Conservation (phyloP, 768 basidiomycete species). For the Kwoniella botswanensis region DNA sequence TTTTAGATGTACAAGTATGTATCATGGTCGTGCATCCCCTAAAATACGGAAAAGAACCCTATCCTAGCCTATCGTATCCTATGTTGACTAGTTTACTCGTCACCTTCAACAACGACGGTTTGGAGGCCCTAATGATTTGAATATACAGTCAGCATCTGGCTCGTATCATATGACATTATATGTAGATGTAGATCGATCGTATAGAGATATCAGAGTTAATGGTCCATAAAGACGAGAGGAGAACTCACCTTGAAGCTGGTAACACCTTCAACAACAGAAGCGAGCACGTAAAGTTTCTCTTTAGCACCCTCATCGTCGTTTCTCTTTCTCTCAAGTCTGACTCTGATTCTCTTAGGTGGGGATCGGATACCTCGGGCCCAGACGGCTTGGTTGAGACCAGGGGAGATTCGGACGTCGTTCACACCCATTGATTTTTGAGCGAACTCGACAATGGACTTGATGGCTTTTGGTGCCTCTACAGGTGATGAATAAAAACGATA, state of each 20-base stretch:
- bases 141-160: conserved; percentile 21
- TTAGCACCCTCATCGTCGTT: conserved; percentile 99
- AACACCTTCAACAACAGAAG: conserved; percentile 74
- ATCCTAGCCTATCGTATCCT: not conserved
- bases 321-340: conserved; percentile 95
- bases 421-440: conserved; percentile 97
- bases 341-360: conserved; percentile 86
- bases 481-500: conserved; percentile 1
- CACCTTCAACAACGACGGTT: conserved; percentile 75
- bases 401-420: conserved; percentile 88
- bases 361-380: conserved; percentile 95
- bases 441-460: conserved; percentile 91
- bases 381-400: conserved; percentile 91
- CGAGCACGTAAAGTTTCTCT: conserved; percentile 95
- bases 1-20: not conserved
- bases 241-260: conserved; percentile 77
- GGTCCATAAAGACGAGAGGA: not conserved
- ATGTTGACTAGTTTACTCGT: conserved; percentile 36
- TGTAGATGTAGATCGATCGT: not conserved
- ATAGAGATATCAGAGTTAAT: not conserved
- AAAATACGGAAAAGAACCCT: conserved; percentile 13
- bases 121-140: conserved; percentile 71
- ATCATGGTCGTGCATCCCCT: conserved; percentile 19
- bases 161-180: not conserved
- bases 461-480: conserved; percentile 78